Conservation (phyloP, 257 asterid species). For the Forsythia suspensa region DNA sequence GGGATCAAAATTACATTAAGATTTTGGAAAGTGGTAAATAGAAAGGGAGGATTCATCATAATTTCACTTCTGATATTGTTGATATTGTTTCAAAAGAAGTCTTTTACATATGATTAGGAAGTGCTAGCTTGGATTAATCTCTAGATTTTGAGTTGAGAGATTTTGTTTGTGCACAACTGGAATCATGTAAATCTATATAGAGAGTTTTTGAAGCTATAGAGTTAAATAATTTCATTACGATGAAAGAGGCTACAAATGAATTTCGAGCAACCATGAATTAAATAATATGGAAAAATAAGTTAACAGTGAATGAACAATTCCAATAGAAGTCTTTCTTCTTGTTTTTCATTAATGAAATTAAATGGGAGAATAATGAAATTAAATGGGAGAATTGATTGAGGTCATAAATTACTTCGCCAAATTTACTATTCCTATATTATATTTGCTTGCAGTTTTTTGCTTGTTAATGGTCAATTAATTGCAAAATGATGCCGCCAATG, state of each 20-base stretch:
- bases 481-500: background rate
- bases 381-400: background rate
- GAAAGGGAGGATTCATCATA: background rate
- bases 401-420: background rate
- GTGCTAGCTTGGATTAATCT: background rate
- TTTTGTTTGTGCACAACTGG: background rate
- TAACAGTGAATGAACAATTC: no score
- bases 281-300: background rate
- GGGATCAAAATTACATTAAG: background rate
- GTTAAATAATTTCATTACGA: background rate
- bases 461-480: background rate
- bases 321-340: background rate
- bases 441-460: background rate
- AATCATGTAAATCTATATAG: background rate
- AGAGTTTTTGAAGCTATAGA: slow-evolving; percentile 2
- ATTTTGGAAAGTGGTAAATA: background rate
- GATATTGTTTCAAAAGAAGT: background rate
- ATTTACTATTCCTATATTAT: background rate
- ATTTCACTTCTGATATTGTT: background rate
- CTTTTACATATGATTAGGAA: background rate
- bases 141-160: background rate
- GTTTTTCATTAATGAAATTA: background rate
- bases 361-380: background rate
- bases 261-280: background rate
- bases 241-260: background rate